Evolutionary conservation across 2,329 filamentous ascomycete species (phyloP), one percentile per base, ranked within the genome.

Genomic region (Bipolaris bicolor): DNA sequence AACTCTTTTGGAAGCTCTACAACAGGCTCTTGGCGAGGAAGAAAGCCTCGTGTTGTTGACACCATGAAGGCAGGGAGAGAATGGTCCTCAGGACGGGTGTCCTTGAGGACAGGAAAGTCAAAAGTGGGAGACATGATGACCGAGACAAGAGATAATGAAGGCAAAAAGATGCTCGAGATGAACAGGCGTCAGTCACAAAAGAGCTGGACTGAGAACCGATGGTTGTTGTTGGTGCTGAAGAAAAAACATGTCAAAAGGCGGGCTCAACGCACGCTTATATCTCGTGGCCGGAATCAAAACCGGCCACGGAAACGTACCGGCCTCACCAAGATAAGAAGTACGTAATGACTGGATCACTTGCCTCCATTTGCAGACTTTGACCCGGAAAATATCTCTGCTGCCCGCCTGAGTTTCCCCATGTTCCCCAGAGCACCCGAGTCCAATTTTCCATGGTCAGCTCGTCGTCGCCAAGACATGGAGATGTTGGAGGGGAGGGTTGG

Each of bases 31-130:
- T 77, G 73, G 13, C 90, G 85, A 11, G 90, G 90, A 33, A 94
- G 82, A 75, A 92, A 94, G 49, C 90, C 90, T 56, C 89, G 82
- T 3, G 86, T 84, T 20, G 86, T 91, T 43, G 89, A 91, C 37
- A 92, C 89, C 86, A 91, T 91, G 80, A 93, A 93, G 66, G 89
- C 86, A 5, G 88, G 88, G 26, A 91, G 80, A 41, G 86, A 83
- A 53, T 72, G 83, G 75, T 90, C 86, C 58, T 86, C 76, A 1
- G 87, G 86, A 72, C 77, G 81, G 57, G 86, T 83, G 77, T 90
- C 88, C 55, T 82, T 78, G 41, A 91, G 81, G 76, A 91, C 84
- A 52, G 82, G 77, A 73, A 90, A 90, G 61, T 74, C 55, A 50
- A 77, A 76, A n/a, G 61, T 54, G 43, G 68, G 58, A 31, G 61